Base-by-base conservation (phyloP, 2,329 filamentous ascomycete genomes). In the Ophiostoma montium region DNA sequence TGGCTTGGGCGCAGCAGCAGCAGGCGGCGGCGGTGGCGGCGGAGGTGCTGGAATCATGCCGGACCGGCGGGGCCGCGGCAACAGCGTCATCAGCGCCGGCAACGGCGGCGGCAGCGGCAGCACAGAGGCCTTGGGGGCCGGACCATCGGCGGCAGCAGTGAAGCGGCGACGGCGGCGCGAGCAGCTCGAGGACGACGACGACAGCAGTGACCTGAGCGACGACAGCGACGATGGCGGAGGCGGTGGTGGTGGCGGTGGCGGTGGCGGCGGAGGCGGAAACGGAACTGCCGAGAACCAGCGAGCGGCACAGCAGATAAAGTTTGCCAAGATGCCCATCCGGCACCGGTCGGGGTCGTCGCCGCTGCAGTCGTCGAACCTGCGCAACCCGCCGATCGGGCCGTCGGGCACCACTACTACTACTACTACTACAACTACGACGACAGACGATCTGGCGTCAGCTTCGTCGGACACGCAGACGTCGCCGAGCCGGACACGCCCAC, bases 311-410 rank as follows among this genome's bases (percentile, higher is more conserved):
- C 86, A 94, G 63, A 95, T 96, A 62, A 89, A 90, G 61, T 98
- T 98, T 65, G 80, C 84, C 45, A 96, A 96, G 66, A 90, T 95
- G 86, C 90, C 92, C 1, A 75, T 95, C 39, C 78, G 89, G 30
- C 80, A 80, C 56, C 80, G 90, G 50, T 86, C 89, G 23, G 90
- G 86, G 11, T 95, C 89, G 1, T 95, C 90, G 44, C 90, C 90
- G 3, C 80, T 85, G 35, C 81, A 86, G 56, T 77, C 74, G 13
- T 80, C 80, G 15, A 78, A 74, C 52, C 64, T 78, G 23, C 71
- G 72, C 41, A 79, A 82, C 52, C 70, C 73, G 3, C 67, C 68
- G 3, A 65, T 64, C 10, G 62, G 67, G 46, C 64, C 70, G n/a
- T 32, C 46, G 36, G 39, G 42, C 15, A 46, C 48, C 5, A 44